These are phyloP conservation scores for Colletotrichum chrysophilum DNA, from an alignment of 2,329 filamentous ascomycete genomes.

Conservation along the genomic window DNA sequence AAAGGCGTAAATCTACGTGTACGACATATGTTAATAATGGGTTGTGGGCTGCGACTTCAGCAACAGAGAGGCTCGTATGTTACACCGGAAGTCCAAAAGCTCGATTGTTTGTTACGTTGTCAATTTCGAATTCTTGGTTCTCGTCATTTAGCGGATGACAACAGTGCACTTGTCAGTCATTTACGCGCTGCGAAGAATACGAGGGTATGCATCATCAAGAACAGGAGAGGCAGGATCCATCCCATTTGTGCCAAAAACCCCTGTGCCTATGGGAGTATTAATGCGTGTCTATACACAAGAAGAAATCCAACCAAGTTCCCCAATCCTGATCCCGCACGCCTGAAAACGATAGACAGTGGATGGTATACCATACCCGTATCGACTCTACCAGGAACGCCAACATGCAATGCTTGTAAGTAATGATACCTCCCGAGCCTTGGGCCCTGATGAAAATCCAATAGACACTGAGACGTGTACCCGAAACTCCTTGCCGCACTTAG, in stretches of 20 bases:
- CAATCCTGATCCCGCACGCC: not conserved
- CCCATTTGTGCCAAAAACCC: not conserved
- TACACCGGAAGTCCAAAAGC: not conserved
- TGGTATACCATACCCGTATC: not conserved
- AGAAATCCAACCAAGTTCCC: not conserved
- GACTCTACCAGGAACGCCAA: constrained; percentile 19
- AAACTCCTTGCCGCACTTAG: not conserved
- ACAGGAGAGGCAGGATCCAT: not conserved
- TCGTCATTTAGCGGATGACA: not conserved
- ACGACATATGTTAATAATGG: not conserved
- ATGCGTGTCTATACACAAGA: not conserved
- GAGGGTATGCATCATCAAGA: not conserved
- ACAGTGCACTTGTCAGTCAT: not conserved
- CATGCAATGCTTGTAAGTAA: constrained; percentile 19
- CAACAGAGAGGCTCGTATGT: not conserved
- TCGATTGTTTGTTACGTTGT: not conserved
- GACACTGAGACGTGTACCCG: not conserved
- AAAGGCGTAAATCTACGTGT: constrained; percentile 14
- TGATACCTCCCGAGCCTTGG: not conserved
- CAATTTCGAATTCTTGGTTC: not conserved
- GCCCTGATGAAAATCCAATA: not conserved
- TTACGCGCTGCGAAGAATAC: not conserved
- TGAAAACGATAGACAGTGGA: constrained; percentile 3
- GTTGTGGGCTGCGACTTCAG: not conserved
- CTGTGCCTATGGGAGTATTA: not conserved